Evolutionary conservation across 768 basidiomycete genomes (phyloP).

Genomic region (Boletus bicolor): DNA sequence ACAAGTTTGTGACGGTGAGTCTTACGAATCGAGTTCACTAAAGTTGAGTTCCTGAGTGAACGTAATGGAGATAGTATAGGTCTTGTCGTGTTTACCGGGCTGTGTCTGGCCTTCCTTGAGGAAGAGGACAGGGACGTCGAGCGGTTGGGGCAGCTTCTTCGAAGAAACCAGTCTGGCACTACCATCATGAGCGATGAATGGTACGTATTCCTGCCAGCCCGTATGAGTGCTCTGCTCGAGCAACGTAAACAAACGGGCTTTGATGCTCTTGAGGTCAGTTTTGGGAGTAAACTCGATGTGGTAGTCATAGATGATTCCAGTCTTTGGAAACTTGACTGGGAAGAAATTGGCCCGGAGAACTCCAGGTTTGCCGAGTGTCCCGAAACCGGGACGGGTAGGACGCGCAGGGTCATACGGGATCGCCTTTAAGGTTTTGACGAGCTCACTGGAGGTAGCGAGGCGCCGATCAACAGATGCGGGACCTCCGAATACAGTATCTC

Average conservation of each 20-base stretch:
- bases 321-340: conserved; percentile 39
- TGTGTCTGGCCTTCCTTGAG: conserved; percentile 39
- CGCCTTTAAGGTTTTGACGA: conserved; percentile 30
- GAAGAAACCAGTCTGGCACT: conserved; percentile 43
- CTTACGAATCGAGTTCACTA: conserved; percentile 34
- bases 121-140: conserved; percentile 33
- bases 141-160: conserved; percentile 35
- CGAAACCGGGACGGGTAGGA: conserved; percentile 48
- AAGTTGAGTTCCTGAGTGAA: conserved; percentile 30
- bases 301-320: conserved; percentile 43
- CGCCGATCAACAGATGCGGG: conserved; percentile 34
- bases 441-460: conserved; percentile 25
- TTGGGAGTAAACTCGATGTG: conserved; percentile 37
- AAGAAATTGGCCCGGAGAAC: conserved; percentile 52
- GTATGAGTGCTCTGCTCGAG: conserved; percentile 37
- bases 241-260: conserved; percentile 39
- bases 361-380: conserved; percentile 37
- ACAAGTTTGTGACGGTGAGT: not conserved
- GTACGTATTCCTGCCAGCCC: conserved; percentile 37
- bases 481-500: conserved; percentile 29
- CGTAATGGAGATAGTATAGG: conserved; percentile 39
- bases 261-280: conserved; percentile 36
- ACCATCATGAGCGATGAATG: conserved; percentile 39
- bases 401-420: conserved; percentile 33
- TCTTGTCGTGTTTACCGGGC: conserved; percentile 30